Evolutionary conservation across 257 asterid genomes (phyloP).

Genomic region (Solanum ossicruentum): DNA sequence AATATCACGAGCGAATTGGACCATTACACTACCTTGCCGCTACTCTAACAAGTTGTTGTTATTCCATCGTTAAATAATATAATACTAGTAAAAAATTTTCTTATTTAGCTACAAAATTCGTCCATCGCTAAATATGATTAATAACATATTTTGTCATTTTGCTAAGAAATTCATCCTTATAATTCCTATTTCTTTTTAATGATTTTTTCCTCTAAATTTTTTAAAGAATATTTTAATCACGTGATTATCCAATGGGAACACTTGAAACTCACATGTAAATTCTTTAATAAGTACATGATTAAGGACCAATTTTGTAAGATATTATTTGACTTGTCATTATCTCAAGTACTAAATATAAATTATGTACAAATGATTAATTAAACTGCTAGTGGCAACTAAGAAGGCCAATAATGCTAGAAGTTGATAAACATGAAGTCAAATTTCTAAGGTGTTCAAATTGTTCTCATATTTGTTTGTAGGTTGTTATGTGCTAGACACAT

Average conservation of each 20-base stretch:
- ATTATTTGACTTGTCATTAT: neutral
- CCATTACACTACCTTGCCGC: no score
- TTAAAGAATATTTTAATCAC: neutral
- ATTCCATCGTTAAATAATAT: no score
- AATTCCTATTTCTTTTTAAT: neutral
- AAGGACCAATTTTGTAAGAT: neutral
- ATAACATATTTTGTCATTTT: neutral
- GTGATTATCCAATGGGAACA: neutral
- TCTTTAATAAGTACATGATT: neutral
- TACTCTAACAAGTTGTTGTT: no score
- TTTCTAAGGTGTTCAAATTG: neutral
- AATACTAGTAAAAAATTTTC: neutral
- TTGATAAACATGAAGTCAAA: neutral
- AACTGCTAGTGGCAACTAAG: neutral
- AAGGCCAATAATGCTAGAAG: neutral
- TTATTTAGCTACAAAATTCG: neutral
- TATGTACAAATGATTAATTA: neutral
- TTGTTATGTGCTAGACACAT: slow-evolving; percentile 7
- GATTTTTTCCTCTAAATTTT: neutral
- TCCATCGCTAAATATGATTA: neutral
- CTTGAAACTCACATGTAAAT: neutral
- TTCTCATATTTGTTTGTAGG: slow-evolving; percentile 1
- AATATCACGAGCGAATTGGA: no score
- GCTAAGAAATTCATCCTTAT: neutral
- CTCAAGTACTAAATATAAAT: neutral